These are phyloP conservation scores for Sugiyamaella mastotermitis DNA, from an alignment of 805 yeast species.

Conservation along the genomic window DNA sequence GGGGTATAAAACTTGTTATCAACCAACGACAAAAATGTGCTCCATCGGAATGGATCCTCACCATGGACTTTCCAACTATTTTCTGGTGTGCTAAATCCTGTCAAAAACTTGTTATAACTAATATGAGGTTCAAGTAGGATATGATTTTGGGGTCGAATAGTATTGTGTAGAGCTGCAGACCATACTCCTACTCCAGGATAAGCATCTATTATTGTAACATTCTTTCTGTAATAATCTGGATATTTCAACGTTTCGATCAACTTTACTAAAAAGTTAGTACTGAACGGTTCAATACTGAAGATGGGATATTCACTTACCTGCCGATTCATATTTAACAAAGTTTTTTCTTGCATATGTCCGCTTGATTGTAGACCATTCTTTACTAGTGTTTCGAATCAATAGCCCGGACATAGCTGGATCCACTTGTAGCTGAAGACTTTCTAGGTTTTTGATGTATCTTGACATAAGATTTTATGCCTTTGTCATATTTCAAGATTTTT, in stretches of 20 bases:
- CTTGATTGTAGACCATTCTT: slow-evolving; percentile 11
- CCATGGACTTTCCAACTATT: slow-evolving; percentile 16
- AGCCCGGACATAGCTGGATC: neutral
- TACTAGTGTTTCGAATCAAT: slow-evolving; percentile 5
- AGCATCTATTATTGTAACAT: slow-evolving; percentile 28
- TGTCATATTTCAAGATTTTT: too few relatives aligned
- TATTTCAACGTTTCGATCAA: slow-evolving; percentile 46
- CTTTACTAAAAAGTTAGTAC: slow-evolving; percentile 19
- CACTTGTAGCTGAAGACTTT: neutral
- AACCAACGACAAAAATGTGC: slow-evolving; percentile 44
- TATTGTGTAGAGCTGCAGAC: slow-evolving; percentile 55
- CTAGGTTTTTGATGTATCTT: too few relatives aligned
- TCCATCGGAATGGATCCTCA: slow-evolving; percentile 66
- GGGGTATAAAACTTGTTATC: slow-evolving; percentile 41
- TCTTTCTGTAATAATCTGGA: slow-evolving; percentile 31
- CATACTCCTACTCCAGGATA: slow-evolving; percentile 50
- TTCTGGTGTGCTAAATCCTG: slow-evolving; percentile 4
- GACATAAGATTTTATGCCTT: too few relatives aligned
- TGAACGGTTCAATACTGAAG: slow-evolving; percentile 21
- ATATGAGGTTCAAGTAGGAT: slow-evolving; percentile 51
- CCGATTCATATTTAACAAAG: slow-evolving; percentile 23
- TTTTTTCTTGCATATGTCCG: slow-evolving; percentile 23
- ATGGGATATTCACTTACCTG: too few relatives aligned
- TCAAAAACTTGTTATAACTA: slow-evolving; percentile 24
- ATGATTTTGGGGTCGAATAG: slow-evolving; percentile 57